These are phyloP conservation scores for Triangularia setosa DNA, from an alignment of 2,329 filamentous ascomycete species.

Conservation along the genomic window DNA sequence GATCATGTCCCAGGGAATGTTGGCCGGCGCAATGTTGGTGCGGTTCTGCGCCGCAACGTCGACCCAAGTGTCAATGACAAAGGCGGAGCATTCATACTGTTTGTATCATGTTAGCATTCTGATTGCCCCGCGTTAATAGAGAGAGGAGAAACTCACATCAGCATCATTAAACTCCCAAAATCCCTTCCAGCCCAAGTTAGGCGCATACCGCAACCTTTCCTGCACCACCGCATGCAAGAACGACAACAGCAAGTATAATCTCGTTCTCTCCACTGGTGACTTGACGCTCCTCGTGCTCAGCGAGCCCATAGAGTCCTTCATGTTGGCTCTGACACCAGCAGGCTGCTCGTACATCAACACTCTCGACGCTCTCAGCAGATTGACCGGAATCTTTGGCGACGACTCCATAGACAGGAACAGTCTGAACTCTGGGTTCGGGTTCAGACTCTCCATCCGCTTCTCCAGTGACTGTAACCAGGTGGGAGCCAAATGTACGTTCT, in stretches of 20 bases:
- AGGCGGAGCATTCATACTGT: constrained; percentile 93
- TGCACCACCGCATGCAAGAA: constrained; percentile 96
- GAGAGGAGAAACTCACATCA: constrained; percentile 68
- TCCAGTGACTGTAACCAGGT: constrained; percentile 96
- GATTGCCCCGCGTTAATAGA: constrained; percentile 88
- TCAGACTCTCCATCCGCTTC: constrained; percentile 93
- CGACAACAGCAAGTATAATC: constrained; percentile 84
- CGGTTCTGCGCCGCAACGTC: constrained; percentile 77
- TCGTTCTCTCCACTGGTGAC: constrained; percentile 82
- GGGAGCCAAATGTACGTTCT: constrained; percentile 95
- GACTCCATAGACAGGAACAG: constrained; percentile 98
- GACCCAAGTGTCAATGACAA: constrained; percentile 94
- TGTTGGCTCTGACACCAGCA: constrained; percentile 91
- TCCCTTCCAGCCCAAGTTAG: constrained; percentile 91
- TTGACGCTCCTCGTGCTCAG: constrained; percentile 72
- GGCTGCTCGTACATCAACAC: constrained; percentile 98
- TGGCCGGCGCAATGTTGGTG: constrained; percentile 88
- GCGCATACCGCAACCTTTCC: constrained; percentile 89
- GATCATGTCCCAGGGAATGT: constrained; percentile 96
- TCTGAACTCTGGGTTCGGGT: constrained; percentile 87
- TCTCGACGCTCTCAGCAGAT: constrained; percentile 84
- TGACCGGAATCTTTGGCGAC: constrained; percentile 94
- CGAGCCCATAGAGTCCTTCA: constrained; percentile 93
- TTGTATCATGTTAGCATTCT: constrained; percentile 40
- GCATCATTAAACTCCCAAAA: constrained; percentile 99